phyloP scores from a whole-genome alignment of 2,329 filamentous ascomycete species.

The Polytolypa hystricis region DNA sequence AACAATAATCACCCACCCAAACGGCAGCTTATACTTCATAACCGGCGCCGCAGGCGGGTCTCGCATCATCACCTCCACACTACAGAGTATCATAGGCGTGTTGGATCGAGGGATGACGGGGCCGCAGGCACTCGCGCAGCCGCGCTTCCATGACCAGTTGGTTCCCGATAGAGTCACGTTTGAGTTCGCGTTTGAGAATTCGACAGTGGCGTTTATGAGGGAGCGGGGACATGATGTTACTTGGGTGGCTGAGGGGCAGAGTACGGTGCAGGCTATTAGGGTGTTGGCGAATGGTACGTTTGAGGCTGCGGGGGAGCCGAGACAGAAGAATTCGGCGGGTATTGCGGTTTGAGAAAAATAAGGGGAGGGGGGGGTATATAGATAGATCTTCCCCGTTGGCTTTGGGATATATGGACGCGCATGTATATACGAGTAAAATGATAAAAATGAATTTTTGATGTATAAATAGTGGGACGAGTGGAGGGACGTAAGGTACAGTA shows the following conservation, averaged over 20 bases:
- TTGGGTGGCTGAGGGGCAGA: conserved; percentile 53
- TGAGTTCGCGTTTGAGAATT: conserved; percentile 58
- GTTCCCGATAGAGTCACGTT: conserved; percentile 58
- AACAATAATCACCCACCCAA: conserved; percentile 58
- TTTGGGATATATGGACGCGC: no score
- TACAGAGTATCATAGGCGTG: conserved; percentile 62
- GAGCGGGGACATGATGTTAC: conserved; percentile 59
- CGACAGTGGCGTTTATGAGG: conserved; percentile 52
- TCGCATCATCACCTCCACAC: conserved; percentile 69
- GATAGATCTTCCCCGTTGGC: no score
- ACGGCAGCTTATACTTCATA: conserved; percentile 54
- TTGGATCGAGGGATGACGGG: conserved; percentile 55
- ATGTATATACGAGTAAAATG: no score
- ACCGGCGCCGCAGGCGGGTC: conserved; percentile 71
- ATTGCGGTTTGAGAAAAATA: conserved; percentile 40
- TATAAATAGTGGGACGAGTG: no score
- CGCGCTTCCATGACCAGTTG: conserved; percentile 72
- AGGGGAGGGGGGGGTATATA: no score
- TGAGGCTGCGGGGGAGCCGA: conserved; percentile 65
- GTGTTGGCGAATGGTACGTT: conserved; percentile 55
- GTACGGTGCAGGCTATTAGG: conserved; percentile 60
- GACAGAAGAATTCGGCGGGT: conserved; percentile 61
- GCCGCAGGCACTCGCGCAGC: conserved; percentile 50
- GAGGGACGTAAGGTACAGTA: no score
- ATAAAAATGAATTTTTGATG: no score